These are phyloP conservation scores for Nothophoma quercina DNA, from an alignment of 2,329 filamentous ascomycete species.

Conservation along the genomic window DNA sequence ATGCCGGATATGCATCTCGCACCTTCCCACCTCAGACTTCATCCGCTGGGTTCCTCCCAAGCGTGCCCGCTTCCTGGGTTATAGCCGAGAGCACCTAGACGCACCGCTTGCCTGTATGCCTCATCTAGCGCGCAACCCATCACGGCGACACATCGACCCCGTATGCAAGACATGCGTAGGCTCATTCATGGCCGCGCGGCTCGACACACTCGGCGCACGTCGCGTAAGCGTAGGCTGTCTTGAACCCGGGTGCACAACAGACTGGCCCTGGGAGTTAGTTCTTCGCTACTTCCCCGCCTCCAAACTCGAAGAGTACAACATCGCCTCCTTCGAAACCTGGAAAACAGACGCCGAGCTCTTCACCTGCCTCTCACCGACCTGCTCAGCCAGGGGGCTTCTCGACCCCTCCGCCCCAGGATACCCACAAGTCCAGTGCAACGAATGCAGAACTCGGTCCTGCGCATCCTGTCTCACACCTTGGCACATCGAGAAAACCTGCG, in stretches of 20 bases:
- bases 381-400: slow-evolving; percentile 24
- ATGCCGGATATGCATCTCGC: slow-evolving; percentile 36
- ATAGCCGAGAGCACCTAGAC: slow-evolving; percentile 1
- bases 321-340: slow-evolving; percentile 35
- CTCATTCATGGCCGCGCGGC: slow-evolving; percentile 26
- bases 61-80: slow-evolving; percentile 3
- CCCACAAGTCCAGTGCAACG: slow-evolving; percentile 34
- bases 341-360: slow-evolving; percentile 18
- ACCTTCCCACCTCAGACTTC: slow-evolving; percentile 25
- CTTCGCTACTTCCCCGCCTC: slow-evolving; percentile 29
- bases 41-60: slow-evolving; percentile 25
- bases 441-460: slow-evolving; percentile 31
- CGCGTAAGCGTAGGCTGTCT: slow-evolving; percentile 31
- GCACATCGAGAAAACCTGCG: slow-evolving; percentile 35
- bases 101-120: slow-evolving; percentile 30
- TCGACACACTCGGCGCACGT: slow-evolving; percentile 33
- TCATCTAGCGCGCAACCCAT: slow-evolving; percentile 33
- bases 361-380: slow-evolving; percentile 26
- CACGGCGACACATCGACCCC: slow-evolving; percentile 26
- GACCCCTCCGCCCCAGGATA: slow-evolving; percentile 29
- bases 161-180: slow-evolving; percentile 41
- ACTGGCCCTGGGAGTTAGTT: slow-evolving; percentile 30
- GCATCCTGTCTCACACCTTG: slow-evolving; percentile 32
- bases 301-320: slow-evolving; percentile 34
- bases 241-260: slow-evolving; percentile 28